Percentiles rank a stretch among this genome's conserved stretches.
Evolutionary conservation across 495 filamentous ascomycete species (phyloP).

Genomic region (Hypoxylon lenormandii): DNA sequence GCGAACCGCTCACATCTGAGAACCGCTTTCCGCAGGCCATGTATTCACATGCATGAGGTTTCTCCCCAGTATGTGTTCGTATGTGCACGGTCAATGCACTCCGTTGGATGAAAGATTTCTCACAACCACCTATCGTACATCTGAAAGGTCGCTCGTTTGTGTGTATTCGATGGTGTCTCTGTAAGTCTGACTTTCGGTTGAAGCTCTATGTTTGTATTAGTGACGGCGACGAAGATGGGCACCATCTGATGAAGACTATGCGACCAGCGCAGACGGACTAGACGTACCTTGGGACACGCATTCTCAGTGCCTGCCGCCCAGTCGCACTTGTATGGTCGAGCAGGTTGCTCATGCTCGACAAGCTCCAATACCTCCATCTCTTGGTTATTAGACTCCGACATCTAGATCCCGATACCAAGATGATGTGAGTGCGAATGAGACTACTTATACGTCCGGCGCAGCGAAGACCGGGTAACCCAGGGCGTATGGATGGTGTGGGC

Average conservation of each 20-base stretch:
- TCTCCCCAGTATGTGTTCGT: constrained; percentile 88
- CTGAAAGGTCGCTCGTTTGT: constrained; percentile 88
- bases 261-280: background rate
- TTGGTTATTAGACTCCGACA: constrained; percentile 43
- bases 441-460: constrained; percentile 55
- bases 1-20: constrained; percentile 75
- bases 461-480: constrained; percentile 41
- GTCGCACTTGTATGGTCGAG: constrained; percentile 66
- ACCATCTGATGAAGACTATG: background rate
- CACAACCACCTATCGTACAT: constrained; percentile 76
- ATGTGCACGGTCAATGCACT: constrained; percentile 89
- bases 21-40: constrained; percentile 85
- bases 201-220: constrained; percentile 72
- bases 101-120: constrained; percentile 90
- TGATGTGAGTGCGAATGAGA: constrained; percentile 48
- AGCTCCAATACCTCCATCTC: constrained; percentile 68
- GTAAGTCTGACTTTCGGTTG: constrained; percentile 92
- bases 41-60: constrained; percentile 85
- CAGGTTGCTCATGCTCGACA: constrained; percentile 64
- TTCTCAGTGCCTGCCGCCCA: constrained; percentile 65
- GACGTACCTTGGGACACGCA: constrained; percentile 64
- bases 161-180: constrained; percentile 88
- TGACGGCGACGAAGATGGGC: constrained; percentile 4
- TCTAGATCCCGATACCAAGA: constrained; percentile 37
- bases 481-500: constrained; percentile 36